A percentile compares a stretch with the other conserved stretches of the same genome.
phyloP scores from a whole-genome alignment of 1,139 yeast genomes.

The Hyphopichia buzzinii region DNA sequence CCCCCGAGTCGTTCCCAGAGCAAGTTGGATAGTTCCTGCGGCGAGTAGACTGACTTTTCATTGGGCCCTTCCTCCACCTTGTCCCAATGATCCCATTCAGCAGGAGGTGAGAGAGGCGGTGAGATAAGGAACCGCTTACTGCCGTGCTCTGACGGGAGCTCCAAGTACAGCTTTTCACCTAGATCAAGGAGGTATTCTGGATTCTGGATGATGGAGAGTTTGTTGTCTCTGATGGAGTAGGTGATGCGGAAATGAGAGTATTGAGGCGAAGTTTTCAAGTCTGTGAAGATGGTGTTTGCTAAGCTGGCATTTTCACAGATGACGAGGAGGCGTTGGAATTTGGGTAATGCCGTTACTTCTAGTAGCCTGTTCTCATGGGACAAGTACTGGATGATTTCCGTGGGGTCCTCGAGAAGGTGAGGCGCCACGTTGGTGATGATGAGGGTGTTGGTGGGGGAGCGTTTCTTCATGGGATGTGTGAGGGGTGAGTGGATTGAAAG shows the following conservation, averaged over 20 bases:
- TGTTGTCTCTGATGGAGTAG: constrained; percentile 37
- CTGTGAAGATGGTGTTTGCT: constrained; percentile 20
- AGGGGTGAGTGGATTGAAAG: neutral
- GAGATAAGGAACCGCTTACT: constrained; percentile 42
- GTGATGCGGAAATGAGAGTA: constrained; percentile 22
- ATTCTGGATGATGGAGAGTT: constrained; percentile 9
- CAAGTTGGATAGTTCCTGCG: constrained; percentile 40
- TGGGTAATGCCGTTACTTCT: constrained; percentile 36
- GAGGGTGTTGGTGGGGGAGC: constrained; percentile 37
- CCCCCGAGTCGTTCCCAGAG: constrained; percentile 49
- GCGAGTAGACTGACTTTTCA: constrained; percentile 33
- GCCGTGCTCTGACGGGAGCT: constrained; percentile 42
- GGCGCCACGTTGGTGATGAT: constrained; percentile 33
- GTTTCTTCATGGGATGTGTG: neutral
- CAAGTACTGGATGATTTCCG: constrained; percentile 22
- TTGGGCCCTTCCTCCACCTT: constrained; percentile 45
- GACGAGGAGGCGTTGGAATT: constrained; percentile 35
- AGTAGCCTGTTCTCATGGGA: constrained; percentile 22
- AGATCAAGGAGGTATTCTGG: constrained; percentile 1
- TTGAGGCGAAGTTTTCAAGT: constrained; percentile 13
- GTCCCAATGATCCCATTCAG: constrained; percentile 48
- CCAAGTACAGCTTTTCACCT: constrained; percentile 29
- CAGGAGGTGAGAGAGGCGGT: constrained; percentile 48
- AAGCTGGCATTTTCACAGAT: constrained; percentile 27
- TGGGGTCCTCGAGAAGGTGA: constrained; percentile 24